A percentile compares a stretch with the other conserved stretches of the same genome.
Conservation (phyloP, 2,329 filamentous ascomycete species). For the Chaetomiaceae sp. region DNA sequence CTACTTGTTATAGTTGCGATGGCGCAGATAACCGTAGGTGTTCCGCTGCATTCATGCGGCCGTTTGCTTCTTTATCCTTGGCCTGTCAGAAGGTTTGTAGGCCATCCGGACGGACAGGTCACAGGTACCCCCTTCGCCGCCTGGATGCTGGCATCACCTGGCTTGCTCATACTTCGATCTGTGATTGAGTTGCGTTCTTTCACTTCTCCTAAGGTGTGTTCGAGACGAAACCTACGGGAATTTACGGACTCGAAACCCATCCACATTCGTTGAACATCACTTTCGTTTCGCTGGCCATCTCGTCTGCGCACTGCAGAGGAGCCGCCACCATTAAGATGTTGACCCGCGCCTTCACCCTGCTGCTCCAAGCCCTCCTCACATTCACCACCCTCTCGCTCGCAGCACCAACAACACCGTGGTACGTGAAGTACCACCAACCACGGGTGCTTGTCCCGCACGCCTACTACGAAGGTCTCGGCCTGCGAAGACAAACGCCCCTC, state of each 20-base stretch:
- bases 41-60: too few species aligned
- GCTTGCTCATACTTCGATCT: not conserved
- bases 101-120: not conserved
- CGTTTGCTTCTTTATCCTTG: not conserved
- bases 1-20: too few species aligned
- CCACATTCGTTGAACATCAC: not conserved
- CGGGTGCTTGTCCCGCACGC: constrained; percentile 36
- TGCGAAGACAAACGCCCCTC: constrained; percentile 34
- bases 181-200: constrained; percentile 5
- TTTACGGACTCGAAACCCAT: not conserved
- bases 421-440: constrained; percentile 26
- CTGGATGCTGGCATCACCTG: constrained; percentile 10
- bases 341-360: constrained; percentile 22
- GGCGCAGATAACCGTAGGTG: too few species aligned
- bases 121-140: not conserved
- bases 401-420: constrained; percentile 28
- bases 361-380: constrained; percentile 16
- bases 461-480: constrained; percentile 39
- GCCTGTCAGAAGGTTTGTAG: not conserved
- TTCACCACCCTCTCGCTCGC: constrained; percentile 29
- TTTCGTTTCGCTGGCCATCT: not conserved
- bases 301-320: too few species aligned
- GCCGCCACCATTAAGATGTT: constrained; percentile 29
- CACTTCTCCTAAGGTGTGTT: not conserved
- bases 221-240: not conserved